Evolutionary conservation across 1,284 basidiomycete species (phyloP), one percentile per base, ranked within the genome.

Genomic region (Cryptococcus sp.): DNA sequence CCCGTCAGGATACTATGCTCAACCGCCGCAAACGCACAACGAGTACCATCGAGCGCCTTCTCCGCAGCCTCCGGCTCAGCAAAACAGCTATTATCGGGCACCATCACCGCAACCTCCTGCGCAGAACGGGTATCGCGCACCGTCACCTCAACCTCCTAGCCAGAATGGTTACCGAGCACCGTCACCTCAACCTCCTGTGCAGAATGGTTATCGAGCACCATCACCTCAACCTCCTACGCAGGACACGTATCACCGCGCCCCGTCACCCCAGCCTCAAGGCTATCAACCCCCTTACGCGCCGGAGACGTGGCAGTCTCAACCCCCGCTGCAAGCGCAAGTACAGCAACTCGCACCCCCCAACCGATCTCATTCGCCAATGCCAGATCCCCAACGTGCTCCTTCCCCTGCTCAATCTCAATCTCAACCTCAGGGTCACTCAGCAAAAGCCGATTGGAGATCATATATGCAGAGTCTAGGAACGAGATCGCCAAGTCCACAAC

Each of bases 401-500:
- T 60, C 61, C 6, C 62, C 59, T 39, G 19, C 50, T 23, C 62
- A 38, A 26, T 34, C 54, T 15, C 41, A 45, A 37, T 25, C 19
- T 34, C 53, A 50, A 53, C 49, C 41, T 19, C 54, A n/a, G 41
- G 40, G 41, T 44, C n/a, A n/a, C 15, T 8, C 41, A 38, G 50
- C 58, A 20, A 52, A 54, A 43, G 23, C 34, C 60, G 45, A 72
- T 57, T 77, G 75, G 75, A 62, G 63, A 40, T 64, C 64, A 22
- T 77, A 75, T 54, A 70, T 77, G 64, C 52, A 62, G 19, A 63
- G 52, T 46, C 40, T 73, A 16, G 55, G 62, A 1, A 62, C 60
- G 6, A 23, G 60, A 29, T 48, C 61, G 8, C 40, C 62, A 1
- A 66, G 63, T 52, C 69, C 64, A 1, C 62, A 63, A 40, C 64